phyloP scores from a whole-genome alignment of 768 basidiomycete genomes.

The Tylopilus subfusipes region DNA sequence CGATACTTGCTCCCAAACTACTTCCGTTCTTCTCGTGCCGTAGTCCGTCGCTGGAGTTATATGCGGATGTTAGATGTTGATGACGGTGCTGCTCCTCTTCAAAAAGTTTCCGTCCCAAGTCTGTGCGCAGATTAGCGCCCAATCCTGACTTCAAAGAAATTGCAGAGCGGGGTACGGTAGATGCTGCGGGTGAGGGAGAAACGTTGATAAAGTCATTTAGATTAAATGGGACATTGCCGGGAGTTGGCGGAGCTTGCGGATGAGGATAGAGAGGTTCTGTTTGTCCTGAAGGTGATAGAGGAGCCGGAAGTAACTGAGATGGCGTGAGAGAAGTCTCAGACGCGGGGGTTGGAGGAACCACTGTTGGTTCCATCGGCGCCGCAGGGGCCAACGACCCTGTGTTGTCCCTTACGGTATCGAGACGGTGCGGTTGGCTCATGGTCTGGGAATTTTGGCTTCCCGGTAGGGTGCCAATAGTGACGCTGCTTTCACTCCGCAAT shows the following conservation, averaged over 20 bases:
- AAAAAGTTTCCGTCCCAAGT: conserved; percentile 65
- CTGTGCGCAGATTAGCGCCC: conserved; percentile 55
- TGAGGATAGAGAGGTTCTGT: conserved; percentile 21
- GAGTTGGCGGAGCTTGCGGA: conserved; percentile 36
- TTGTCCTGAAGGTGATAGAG: conserved; percentile 23
- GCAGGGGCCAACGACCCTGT: conserved; percentile 22
- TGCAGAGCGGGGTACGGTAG: conserved; percentile 29
- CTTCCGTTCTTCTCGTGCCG: conserved; percentile 26
- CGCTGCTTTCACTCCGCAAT: conserved; percentile 28
- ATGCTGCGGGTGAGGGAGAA: conserved; percentile 57
- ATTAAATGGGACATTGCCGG: conserved; percentile 48
- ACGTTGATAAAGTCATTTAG: conserved; percentile 71
- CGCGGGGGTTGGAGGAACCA: conserved; percentile 36
- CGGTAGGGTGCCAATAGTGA: conserved; percentile 23
- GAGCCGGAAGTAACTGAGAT: conserved; percentile 25
- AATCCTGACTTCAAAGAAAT: conserved; percentile 32
- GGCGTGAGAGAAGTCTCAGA: conserved; percentile 20
- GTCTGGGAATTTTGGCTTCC: conserved; percentile 27
- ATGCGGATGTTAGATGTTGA: conserved; percentile 15
- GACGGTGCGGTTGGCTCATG: conserved; percentile 15
- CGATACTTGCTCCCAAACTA: conserved; percentile 30
- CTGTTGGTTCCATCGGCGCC: conserved; percentile 29
- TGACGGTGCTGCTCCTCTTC: conserved; percentile 64
- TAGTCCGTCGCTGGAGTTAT: conserved; percentile 20
- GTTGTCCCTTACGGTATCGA: conserved; percentile 15